phyloP scores from a whole-genome alignment of 1,284 basidiomycete species.

The Ceratorhiza oryzae-sativae region DNA sequence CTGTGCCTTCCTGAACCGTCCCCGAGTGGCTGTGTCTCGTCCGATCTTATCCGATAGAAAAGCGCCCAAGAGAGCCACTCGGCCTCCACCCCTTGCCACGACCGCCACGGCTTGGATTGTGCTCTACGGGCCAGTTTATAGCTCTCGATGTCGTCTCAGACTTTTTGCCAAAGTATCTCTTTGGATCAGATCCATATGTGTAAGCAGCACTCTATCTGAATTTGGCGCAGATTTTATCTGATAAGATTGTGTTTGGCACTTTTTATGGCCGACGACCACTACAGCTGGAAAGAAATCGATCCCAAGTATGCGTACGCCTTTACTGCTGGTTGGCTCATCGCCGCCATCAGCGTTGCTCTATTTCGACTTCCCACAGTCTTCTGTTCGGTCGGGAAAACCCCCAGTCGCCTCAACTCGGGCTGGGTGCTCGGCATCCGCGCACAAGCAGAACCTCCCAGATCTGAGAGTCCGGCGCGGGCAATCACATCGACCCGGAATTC shows the following conservation, averaged over 20 bases:
- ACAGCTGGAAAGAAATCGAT: conserved; percentile 76
- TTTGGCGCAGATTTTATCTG: conserved; percentile 19
- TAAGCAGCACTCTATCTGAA: background rate
- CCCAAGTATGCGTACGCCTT: conserved; percentile 80
- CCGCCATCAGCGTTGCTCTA: conserved; percentile 62
- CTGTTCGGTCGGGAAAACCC: conserved; percentile 51
- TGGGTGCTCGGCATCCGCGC: conserved; percentile 36
- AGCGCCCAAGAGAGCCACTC: no score
- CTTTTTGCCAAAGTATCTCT: conserved; percentile 7
- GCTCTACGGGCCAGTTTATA: background rate
- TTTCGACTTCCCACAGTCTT: conserved; percentile 62
- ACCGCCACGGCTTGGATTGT: background rate
- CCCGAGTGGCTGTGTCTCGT: conserved; percentile 24
- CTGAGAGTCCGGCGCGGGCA: background rate
- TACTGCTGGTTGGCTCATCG: conserved; percentile 73
- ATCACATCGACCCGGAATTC: conserved; percentile 1
- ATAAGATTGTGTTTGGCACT: conserved; percentile 1
- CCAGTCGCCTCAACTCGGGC: conserved; percentile 40
- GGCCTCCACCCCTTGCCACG: conserved; percentile 18
- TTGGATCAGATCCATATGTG: conserved; percentile 16
- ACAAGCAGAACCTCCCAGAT: conserved; percentile 12
- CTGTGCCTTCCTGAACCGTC: background rate
- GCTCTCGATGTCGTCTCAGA: conserved; percentile 3
- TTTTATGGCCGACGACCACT: conserved; percentile 19
- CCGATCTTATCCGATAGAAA: conserved; percentile 40